These are phyloP conservation scores for Oropetium thomaeum DNA, from an alignment of 176 grass and related monocot species.

Conservation along the genomic window DNA sequence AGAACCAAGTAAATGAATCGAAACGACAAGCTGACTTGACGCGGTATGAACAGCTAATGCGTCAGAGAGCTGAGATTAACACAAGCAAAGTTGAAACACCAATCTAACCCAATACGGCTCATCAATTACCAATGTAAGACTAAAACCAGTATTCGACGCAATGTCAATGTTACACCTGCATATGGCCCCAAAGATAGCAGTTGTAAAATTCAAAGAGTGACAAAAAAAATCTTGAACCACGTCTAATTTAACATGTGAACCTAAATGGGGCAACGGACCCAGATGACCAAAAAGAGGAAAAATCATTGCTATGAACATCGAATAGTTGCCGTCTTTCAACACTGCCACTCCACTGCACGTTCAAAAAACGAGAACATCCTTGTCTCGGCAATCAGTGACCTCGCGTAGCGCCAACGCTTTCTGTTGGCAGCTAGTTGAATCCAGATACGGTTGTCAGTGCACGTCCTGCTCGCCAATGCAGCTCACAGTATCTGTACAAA, in stretches of 20 bases:
- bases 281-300: not conserved
- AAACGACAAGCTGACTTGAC: too few species aligned
- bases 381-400: not conserved
- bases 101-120: not conserved
- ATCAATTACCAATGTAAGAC: not conserved
- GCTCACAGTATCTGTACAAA: slow-evolving; percentile 41
- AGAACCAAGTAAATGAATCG: too few species aligned
- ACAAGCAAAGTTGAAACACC: not conserved
- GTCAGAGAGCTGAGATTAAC: not conserved
- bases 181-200: slow-evolving; percentile 22
- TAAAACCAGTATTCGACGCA: slow-evolving; percentile 28
- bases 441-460: not conserved
- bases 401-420: not conserved
- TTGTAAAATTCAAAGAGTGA: not conserved
- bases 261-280: slow-evolving; percentile 22
- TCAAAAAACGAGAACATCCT: slow-evolving; percentile 3
- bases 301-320: slow-evolving; percentile 48
- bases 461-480: slow-evolving; percentile 19
- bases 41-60: not conserved
- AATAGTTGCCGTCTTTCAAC: slow-evolving; percentile 27
- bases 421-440: slow-evolving; percentile 15
- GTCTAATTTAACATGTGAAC: not conserved
- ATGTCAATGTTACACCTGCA: slow-evolving; percentile 15
- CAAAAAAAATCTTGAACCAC: not conserved
- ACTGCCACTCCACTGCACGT: not conserved